phyloP scores from a whole-genome alignment of 306 rosid genomes.

The Geum urbanum region DNA sequence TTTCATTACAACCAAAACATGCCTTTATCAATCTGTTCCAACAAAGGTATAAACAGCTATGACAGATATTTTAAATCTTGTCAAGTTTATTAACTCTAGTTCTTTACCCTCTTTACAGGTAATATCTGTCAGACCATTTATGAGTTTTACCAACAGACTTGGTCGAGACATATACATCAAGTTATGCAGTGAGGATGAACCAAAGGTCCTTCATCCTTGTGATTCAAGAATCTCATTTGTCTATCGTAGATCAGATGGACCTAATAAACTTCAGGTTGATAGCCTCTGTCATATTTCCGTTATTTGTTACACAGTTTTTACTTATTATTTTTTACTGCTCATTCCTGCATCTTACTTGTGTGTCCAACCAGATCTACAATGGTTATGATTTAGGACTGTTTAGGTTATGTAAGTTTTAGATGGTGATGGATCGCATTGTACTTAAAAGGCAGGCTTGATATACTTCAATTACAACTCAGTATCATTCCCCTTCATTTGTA shows the following conservation, averaged over 20 bases:
- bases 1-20: constrained; percentile 80
- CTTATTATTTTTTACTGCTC: constrained; percentile 5
- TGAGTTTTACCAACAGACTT: constrained; percentile 92
- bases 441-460: not conserved
- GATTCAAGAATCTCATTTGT: constrained; percentile 79
- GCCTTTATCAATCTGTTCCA: constrained; percentile 72
- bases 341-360: not conserved
- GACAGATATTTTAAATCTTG: constrained; percentile 18
- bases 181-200: constrained; percentile 70
- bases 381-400: not conserved
- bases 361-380: not conserved
- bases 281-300: not conserved
- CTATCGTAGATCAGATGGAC: constrained; percentile 43
- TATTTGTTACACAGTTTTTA: not conserved
- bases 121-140: constrained; percentile 72
- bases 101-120: constrained; percentile 45
- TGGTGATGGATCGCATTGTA: not conserved
- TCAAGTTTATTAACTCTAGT: constrained; percentile 6
- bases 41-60: constrained; percentile 63
- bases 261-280: constrained; percentile 83
- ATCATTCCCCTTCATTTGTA: not conserved
- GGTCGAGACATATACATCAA: constrained; percentile 74
- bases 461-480: not conserved
- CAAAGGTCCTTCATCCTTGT: constrained; percentile 67
- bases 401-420: not conserved